Evolutionary conservation across 306 rosid genomes (phyloP).

Genomic region (Prunus campanulata): DNA sequence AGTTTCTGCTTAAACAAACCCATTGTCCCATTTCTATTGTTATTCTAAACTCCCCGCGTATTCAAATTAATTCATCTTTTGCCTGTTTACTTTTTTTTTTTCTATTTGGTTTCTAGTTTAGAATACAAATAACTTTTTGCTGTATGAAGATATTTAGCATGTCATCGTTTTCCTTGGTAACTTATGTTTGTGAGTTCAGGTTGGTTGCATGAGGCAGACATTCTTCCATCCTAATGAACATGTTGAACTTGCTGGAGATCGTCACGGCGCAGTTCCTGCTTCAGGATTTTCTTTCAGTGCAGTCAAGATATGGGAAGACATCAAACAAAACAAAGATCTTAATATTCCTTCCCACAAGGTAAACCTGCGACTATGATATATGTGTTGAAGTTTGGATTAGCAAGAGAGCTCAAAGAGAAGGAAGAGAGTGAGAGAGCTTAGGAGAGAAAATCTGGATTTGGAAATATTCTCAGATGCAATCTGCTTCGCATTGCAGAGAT

Average conservation of each 20-base stretch:
- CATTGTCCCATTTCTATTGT: background rate
- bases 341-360: constrained; percentile 99
- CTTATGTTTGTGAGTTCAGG: constrained; percentile 48
- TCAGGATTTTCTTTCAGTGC: constrained; percentile 95
- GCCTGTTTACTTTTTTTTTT: background rate
- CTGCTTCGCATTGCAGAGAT: too few species aligned
- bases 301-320: constrained; percentile 84
- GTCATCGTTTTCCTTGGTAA: constrained; percentile 4
- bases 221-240: constrained; percentile 87
- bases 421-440: too few species aligned
- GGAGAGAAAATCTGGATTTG: too few species aligned
- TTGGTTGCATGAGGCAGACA: constrained; percentile 71
- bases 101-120: background rate
- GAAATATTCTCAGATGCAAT: too few species aligned
- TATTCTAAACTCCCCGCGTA: background rate
- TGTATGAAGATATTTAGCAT: constrained; percentile 14
- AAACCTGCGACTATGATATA: constrained; percentile 7
- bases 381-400: too few species aligned
- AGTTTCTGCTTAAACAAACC: background rate
- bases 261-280: constrained; percentile 67
- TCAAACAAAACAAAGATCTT: constrained; percentile 93
- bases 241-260: constrained; percentile 63
- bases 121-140: constrained; percentile 13
- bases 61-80: background rate
- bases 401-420: too few species aligned